Base-by-base conservation (phyloP, 2,329 filamentous ascomycete genomes). In the Aureobasidium lini region DNA sequence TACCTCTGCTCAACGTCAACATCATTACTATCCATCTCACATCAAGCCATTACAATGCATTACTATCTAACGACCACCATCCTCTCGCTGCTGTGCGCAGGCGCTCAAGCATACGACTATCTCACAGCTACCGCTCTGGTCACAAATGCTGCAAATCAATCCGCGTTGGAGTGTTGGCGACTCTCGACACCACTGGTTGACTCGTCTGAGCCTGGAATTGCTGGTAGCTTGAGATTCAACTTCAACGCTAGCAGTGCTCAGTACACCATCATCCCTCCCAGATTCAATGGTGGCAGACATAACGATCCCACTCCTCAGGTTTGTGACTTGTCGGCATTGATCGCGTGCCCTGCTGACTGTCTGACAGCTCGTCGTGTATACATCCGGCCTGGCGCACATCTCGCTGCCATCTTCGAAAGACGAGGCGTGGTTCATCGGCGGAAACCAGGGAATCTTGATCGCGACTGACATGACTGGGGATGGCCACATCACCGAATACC, bases 151-250 rank as follows among this genome's bases (percentile, higher is more conserved):
- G 62, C 67, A 13, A 70, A 71, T 62, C 63, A 64, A 53, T 72
- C 71, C 7, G 63, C 62, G 5, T 66, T 73, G 37, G 66, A 73
- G 62, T 74, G 71, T 63, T 73, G 70, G 71, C 62, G 67, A 23
- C 67, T 73, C 50, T 63, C 47, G 29, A 58, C 60, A 4, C 69
- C 70, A 3, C 66, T 73, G 61, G 40, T 57, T 4, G 50, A 62
- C 3, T 68, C 70, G 2, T 64, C 66, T 1, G 62, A 63, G 8
- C 69, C 69, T 13, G 71, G 71, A 29, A 66, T 65, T 16, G 37
- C 37, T 11, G 69, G 69, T 34, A 64, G 68, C 4, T 56, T 65
- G 32, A 62, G 62, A 0, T 62, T 64, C 16, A 63, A 61, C 1
- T 60, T 72, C 42, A 68, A 68, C 49, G 61, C 62, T 15, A 66